Conservation (phyloP, 441 rosid genomes). For the Iberis amara region DNA sequence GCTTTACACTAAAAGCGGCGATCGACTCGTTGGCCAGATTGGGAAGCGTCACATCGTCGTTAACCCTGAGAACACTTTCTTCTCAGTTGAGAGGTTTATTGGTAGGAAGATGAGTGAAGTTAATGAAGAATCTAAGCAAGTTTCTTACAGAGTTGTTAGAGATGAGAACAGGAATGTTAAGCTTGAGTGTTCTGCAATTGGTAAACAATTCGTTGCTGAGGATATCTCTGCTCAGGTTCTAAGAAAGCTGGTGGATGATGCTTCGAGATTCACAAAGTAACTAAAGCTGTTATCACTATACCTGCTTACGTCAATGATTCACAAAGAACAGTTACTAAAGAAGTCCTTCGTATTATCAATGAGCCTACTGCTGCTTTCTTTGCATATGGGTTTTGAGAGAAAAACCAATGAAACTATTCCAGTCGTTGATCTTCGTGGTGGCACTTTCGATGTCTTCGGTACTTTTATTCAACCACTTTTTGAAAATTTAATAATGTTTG, state of each 20-base stretch:
- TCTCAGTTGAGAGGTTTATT: slow-evolving; percentile 94
- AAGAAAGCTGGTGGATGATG: slow-evolving; percentile 97
- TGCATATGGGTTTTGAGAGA: slow-evolving; percentile 91
- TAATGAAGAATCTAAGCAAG: slow-evolving; percentile 91
- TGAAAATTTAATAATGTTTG: no score
- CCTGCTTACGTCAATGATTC: slow-evolving; percentile 98
- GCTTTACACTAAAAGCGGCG: slow-evolving; percentile 86
- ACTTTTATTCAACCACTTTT: neutral
- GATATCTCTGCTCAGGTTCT: slow-evolving; percentile 96
- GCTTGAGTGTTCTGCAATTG: slow-evolving; percentile 84
- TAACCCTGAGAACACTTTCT: slow-evolving; percentile 84
- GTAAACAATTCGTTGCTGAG: slow-evolving; percentile 79
- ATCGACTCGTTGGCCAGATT: slow-evolving; percentile 86
- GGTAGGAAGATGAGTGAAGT: slow-evolving; percentile 93
- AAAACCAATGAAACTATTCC: slow-evolving; percentile 87
- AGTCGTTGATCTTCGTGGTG: slow-evolving; percentile 96
- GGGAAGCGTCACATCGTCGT: slow-evolving; percentile 94
- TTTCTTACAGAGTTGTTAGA: slow-evolving; percentile 73
- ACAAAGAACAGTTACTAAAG: slow-evolving; percentile 93
- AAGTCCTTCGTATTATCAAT: slow-evolving; percentile 90
- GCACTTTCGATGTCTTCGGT: slow-evolving; percentile 86
- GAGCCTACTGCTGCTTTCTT: slow-evolving; percentile 96
- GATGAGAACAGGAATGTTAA: slow-evolving; percentile 91
- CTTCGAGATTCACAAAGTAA: slow-evolving; percentile 85
- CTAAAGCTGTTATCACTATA: slow-evolving; percentile 89